A percentile compares a stretch with the other conserved stretches of the same genome.
Conservation (phyloP, 139 green algal species). For the Ostreobium quekettii region DNA sequence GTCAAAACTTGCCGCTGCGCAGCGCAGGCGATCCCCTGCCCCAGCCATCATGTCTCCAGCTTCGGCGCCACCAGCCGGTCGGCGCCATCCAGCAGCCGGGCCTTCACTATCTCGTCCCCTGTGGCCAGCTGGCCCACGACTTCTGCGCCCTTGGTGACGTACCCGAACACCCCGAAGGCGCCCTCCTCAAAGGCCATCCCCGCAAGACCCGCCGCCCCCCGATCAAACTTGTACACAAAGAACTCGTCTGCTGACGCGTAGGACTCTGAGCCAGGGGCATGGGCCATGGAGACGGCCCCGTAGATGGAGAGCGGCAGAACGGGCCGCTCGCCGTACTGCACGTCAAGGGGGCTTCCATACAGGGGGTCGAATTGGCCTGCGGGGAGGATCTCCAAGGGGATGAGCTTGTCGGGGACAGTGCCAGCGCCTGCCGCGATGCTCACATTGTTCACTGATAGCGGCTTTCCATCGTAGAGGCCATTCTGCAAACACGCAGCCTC, state of each 20-base stretch:
- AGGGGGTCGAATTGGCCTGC: conserved; percentile 69
- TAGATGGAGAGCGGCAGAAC: conserved; percentile 74
- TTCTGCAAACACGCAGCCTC: too few species aligned
- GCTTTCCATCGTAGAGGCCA: conserved; percentile 3
- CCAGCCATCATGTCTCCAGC: too few species aligned
- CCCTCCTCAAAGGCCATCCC: conserved; percentile 86
- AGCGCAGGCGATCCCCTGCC: too few species aligned
- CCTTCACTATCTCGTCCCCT: conserved; percentile 51
- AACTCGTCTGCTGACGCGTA: conserved; percentile 48
- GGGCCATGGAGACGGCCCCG: conserved; percentile 57
- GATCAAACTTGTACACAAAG: conserved; percentile 78
- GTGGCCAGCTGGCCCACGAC: conserved; percentile 34
- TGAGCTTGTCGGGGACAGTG: conserved; percentile 14
- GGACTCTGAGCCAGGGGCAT: conserved; percentile 31
- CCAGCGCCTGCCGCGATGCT: conserved; percentile 21
- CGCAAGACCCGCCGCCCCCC: conserved; percentile 48
- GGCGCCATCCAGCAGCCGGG: conserved; percentile 37
- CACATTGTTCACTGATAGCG: conserved; percentile 23
- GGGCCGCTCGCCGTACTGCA: conserved; percentile 66
- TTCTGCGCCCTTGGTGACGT: conserved; percentile 57
- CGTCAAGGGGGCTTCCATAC: conserved; percentile 66
- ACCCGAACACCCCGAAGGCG: conserved; percentile 72
- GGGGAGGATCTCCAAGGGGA: conserved; percentile 78
- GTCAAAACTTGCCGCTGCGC: too few species aligned
- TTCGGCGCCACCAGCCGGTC: conserved; percentile 48